Evolutionary conservation across 164 flowering plant genomes (phyloP).

Genomic region (Umbellularia californica): DNA sequence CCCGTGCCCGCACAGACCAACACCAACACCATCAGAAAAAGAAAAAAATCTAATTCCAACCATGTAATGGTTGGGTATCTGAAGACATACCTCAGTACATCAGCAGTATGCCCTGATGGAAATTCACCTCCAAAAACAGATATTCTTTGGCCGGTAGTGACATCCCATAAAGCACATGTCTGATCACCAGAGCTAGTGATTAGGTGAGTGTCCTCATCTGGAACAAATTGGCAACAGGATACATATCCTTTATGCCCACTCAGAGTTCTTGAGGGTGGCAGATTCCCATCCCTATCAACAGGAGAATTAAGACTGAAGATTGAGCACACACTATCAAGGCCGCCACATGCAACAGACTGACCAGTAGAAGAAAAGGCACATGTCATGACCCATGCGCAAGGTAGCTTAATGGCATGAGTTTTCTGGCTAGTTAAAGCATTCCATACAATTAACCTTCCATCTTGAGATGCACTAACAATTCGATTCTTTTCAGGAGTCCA

Average conservation of each 20-base stretch:
- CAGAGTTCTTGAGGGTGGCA: constrained; percentile 66
- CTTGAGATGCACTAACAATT: constrained; percentile 96
- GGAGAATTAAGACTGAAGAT: constrained; percentile 84
- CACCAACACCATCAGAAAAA: too few species aligned
- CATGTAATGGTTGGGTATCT: not conserved
- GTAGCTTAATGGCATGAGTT: constrained; percentile 91
- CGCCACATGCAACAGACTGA: constrained; percentile 95
- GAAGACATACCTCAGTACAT: constrained; percentile 69
- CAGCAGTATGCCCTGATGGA: constrained; percentile 92
- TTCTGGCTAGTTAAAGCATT: constrained; percentile 97
- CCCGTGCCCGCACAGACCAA: too few species aligned
- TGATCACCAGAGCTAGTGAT: constrained; percentile 95
- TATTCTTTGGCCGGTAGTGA: constrained; percentile 79
- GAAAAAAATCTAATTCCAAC: not conserved
- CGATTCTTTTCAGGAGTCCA: constrained; percentile 90
- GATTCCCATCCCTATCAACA: constrained; percentile 67
- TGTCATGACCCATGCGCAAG: constrained; percentile 98
- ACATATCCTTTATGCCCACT: constrained; percentile 94
- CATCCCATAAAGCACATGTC: constrained; percentile 95
- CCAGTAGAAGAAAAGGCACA: constrained; percentile 93
- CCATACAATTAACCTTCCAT: constrained; percentile 94
- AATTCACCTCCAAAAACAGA: constrained; percentile 98
- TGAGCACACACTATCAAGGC: constrained; percentile 90
- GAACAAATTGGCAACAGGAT: constrained; percentile 88
- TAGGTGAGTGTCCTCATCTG: constrained; percentile 79